Conservation (phyloP, 306 rosid species). For the Sicyos baderoa region DNA sequence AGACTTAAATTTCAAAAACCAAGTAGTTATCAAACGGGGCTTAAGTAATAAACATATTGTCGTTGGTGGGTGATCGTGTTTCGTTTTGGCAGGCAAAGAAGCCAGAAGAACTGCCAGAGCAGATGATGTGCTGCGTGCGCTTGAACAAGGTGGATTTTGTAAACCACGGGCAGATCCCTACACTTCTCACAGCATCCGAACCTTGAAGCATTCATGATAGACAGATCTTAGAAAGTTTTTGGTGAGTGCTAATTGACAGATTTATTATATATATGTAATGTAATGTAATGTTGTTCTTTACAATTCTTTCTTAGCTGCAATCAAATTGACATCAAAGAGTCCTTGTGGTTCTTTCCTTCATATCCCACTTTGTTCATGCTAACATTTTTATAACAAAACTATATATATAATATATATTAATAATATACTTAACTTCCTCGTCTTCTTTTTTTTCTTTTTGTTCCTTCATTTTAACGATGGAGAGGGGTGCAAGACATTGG, state of each 20-base stretch:
- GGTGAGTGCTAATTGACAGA: background rate
- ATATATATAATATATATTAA: background rate
- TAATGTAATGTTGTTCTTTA: background rate
- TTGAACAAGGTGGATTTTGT: constrained; percentile 73
- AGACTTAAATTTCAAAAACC: too few relatives aligned
- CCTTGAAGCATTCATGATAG: constrained; percentile 12
- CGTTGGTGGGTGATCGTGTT: background rate
- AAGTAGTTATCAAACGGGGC: too few relatives aligned
- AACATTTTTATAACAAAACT: background rate
- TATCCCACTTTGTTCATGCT: background rate
- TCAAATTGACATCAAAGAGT: background rate
- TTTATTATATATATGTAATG: background rate
- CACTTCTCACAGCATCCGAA: constrained; percentile 42
- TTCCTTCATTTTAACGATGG: too few relatives aligned
- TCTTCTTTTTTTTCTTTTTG: too few relatives aligned
- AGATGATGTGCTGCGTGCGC: constrained; percentile 69
- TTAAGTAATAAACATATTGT: too few relatives aligned
- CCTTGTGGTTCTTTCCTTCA: background rate
- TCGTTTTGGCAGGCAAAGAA: constrained; percentile 65
- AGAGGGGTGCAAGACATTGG: too few relatives aligned
- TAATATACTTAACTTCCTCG: background rate
- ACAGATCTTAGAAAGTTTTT: background rate
- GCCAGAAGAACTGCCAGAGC: constrained; percentile 77
- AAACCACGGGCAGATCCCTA: constrained; percentile 78
- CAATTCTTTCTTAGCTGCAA: constrained; percentile 1